phyloP scores from a whole-genome alignment of 140 eudicot genomes.

The Artemisia princeps region DNA sequence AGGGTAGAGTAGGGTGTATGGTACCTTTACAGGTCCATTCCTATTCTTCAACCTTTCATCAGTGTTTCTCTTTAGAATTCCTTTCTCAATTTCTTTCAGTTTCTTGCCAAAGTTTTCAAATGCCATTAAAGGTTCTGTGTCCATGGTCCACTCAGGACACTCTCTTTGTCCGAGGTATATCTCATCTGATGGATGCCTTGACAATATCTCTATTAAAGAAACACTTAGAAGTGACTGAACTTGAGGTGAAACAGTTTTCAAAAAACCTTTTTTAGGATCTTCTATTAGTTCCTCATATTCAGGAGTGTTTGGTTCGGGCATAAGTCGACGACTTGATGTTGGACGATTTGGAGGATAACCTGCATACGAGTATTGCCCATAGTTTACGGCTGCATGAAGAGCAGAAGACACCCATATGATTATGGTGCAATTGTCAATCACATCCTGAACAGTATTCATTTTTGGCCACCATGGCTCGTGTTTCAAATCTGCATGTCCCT shows the following conservation, averaged over 20 bases:
- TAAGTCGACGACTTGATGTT: slow-evolving; percentile 46
- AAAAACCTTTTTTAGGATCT: slow-evolving; percentile 36
- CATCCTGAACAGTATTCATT: slow-evolving; percentile 41
- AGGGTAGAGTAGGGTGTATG: slow-evolving; percentile 49
- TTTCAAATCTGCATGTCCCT: slow-evolving; percentile 71
- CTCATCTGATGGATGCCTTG: slow-evolving; percentile 70
- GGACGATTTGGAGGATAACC: slow-evolving; percentile 76
- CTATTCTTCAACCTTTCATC: slow-evolving; percentile 42
- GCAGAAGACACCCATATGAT: slow-evolving; percentile 77
- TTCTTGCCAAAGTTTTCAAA: slow-evolving; percentile 40
- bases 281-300: slow-evolving; percentile 50
- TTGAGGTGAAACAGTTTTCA: slow-evolving; percentile 57
- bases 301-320: slow-evolving; percentile 53
- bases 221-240: slow-evolving; percentile 44
- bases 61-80: slow-evolving; percentile 30
- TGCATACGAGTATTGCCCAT: slow-evolving; percentile 67
- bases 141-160: slow-evolving; percentile 48
- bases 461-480: slow-evolving; percentile 71
- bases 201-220: slow-evolving; percentile 53
- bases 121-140: slow-evolving; percentile 35
- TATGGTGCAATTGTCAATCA: slow-evolving; percentile 43
- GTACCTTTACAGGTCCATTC: slow-evolving; percentile 47
- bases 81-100: slow-evolving; percentile 42
- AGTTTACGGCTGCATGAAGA: slow-evolving; percentile 77
- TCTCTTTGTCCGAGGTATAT: slow-evolving; percentile 58